Percentiles rank a stretch among this genome's conserved stretches.
Evolutionary conservation across 352 stramenopile species (phyloP).

Genomic region (Phytophthora quininea): DNA sequence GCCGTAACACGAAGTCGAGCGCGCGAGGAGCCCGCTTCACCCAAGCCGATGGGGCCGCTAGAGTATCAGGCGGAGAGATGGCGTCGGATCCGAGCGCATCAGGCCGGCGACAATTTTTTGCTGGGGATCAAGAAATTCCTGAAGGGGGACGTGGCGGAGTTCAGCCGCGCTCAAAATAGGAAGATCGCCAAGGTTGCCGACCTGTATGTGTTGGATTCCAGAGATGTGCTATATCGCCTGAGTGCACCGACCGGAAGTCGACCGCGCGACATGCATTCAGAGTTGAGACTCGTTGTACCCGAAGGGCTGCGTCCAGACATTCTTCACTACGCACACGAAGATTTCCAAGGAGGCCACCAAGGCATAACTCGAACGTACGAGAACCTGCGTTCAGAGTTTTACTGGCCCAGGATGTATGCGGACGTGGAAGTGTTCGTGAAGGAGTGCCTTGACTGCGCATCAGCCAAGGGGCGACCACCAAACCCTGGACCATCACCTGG

Average conservation of each 20-base stretch:
- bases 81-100: neutral
- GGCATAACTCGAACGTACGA: slow-evolving; percentile 10
- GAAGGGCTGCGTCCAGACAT: neutral
- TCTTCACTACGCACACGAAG: slow-evolving; percentile 1
- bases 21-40: neutral
- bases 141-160: neutral
- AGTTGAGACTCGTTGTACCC: slow-evolving; percentile 1
- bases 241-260: neutral
- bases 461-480: neutral
- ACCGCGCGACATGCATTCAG: neutral
- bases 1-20: neutral
- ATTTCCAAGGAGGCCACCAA: slow-evolving; percentile 3
- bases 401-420: slow-evolving; percentile 3
- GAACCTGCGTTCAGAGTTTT: slow-evolving; percentile 10
- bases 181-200: slow-evolving; percentile 3
- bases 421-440: neutral
- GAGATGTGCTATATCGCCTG: neutral
- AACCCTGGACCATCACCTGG: slow-evolving; percentile 9
- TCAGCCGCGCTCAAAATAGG: neutral
- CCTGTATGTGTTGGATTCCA: neutral
- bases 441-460: neutral
- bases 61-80: neutral
- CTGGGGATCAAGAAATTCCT: neutral
- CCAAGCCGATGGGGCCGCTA: neutral
- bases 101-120: neutral